Evolutionary conservation across 2,329 filamentous ascomycete species (phyloP).

Genomic region (Byssochlamys sp.): DNA sequence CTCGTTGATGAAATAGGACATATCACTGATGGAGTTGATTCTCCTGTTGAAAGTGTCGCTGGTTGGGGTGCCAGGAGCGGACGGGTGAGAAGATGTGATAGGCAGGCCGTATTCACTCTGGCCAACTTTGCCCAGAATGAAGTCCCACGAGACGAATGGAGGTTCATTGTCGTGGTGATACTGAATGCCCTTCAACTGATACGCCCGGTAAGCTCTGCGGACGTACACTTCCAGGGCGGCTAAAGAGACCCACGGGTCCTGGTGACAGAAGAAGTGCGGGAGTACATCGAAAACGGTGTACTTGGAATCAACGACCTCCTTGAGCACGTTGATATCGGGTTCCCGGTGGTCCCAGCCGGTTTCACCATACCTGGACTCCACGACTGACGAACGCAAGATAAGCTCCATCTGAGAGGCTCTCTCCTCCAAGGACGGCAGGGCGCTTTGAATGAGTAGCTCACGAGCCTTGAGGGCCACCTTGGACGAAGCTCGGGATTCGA

Average conservation of each 20-base stretch:
- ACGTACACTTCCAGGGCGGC: constrained; percentile 94
- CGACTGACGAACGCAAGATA: constrained; percentile 86
- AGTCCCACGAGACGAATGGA: constrained; percentile 87
- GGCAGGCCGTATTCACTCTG: constrained; percentile 82
- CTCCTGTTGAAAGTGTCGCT: constrained; percentile 59
- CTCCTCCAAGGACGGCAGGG: constrained; percentile 90
- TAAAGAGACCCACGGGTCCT: constrained; percentile 86
- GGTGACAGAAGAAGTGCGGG: constrained; percentile 86
- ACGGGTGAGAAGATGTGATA: constrained; percentile 64
- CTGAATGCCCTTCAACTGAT: constrained; percentile 77
- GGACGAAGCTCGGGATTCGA: constrained; percentile 74
- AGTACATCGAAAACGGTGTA: constrained; percentile 97
- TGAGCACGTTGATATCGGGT: constrained; percentile 79
- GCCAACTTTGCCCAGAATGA: constrained; percentile 84
- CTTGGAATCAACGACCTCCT: constrained; percentile 96
- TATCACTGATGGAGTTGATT: constrained; percentile 89
- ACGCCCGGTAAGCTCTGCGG: constrained; percentile 91
- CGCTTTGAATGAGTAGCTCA: constrained; percentile 94
- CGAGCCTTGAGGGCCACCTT: constrained; percentile 96
- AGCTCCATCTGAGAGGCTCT: constrained; percentile 95
- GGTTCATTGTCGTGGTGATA: constrained; percentile 65
- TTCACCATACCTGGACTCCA: constrained; percentile 95
- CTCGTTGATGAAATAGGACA: constrained; percentile 74
- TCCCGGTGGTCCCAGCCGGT: constrained; percentile 93
- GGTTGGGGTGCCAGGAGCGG: constrained; percentile 68